Base-by-base conservation (phyloP, 805 yeast species). In the Saccharomyces cerevisiae region DNA sequence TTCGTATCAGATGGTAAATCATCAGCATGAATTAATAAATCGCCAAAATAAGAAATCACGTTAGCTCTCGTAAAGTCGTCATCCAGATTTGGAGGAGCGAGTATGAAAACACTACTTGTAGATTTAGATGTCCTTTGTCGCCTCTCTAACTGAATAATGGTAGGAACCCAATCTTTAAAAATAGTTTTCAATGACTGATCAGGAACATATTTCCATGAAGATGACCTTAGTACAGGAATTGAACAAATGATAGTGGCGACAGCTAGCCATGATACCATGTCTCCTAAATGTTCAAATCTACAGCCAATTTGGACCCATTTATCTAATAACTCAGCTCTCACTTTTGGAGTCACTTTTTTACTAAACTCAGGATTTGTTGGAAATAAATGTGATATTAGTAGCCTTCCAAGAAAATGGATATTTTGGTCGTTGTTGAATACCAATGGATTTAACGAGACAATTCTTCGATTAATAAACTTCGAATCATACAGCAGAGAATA, bases 201-300 rank as follows among this genome's bases (percentile, higher is more conserved):
- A 13, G 86, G 79, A 3, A 90, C 87, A 49, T 75, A 73, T 6
- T 83, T 73, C 98, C 98, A 92, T 1, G 91, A 78, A 28, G 79
- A 73, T 48, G 92, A 73, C 59, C 98, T 78, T 54, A 92, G 72
- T 1, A 92, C 76, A 0, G 97, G 96, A 53, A 85, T 81, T 0
- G 96, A 87, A 62, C 96, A 85, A 1, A 91, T 77, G 1, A 86
- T 77, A 0, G 94, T 83, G 0, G 96, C 89, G 60, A 92, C 82
- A 0, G 96, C 96, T 26, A 89, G 73, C 97, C 97, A 92, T 30
- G 94, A 84, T 0, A 90, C 91, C 91, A 89, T 89, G 66, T 92
- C 96, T 50, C 98, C 98, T 30, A 80, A 73, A 56, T 80, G 80
- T 63, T 89, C 94, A 57, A 92, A 79, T 28, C 76, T 73, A 58